These are phyloP conservation scores for Cornus kousa DNA, from an alignment of 148 eudicot species.

Conservation along the genomic window DNA sequence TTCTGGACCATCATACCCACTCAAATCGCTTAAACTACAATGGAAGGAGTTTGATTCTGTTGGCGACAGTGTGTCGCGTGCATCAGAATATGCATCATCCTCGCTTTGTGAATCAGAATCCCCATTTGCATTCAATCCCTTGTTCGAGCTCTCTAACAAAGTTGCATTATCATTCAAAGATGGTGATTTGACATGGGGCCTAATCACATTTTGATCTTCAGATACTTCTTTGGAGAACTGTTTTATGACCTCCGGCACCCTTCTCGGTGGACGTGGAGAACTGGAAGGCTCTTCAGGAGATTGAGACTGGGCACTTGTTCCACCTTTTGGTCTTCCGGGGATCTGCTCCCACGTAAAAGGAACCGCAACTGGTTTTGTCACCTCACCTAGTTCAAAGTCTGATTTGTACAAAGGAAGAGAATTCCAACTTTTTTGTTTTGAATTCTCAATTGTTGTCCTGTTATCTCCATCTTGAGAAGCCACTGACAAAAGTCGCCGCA, in stretches of 20 bases:
- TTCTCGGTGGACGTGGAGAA: constrained; percentile 17
- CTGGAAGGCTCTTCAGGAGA: constrained; percentile 18
- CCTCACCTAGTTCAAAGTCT: constrained; percentile 33
- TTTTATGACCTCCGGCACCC: neutral
- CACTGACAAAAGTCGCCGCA: constrained; percentile 30
- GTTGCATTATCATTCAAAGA: constrained; percentile 22
- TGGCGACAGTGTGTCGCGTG: constrained; percentile 49
- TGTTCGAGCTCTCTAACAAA: constrained; percentile 25
- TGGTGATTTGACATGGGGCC: constrained; percentile 16
- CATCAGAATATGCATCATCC: constrained; percentile 60
- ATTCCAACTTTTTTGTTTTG: constrained; percentile 18
- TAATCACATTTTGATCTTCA: constrained; percentile 11
- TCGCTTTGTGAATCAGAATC: constrained; percentile 22
- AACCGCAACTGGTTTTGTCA: constrained; percentile 50
- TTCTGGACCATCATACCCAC: constrained; percentile 42
- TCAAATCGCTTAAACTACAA: constrained; percentile 62
- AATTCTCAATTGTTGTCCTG: constrained; percentile 12
- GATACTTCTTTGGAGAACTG: constrained; percentile 19
- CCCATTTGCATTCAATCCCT: constrained; percentile 16
- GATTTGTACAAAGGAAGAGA: constrained; percentile 34
- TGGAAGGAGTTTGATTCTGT: constrained; percentile 53
- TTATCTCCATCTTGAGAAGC: constrained; percentile 16
- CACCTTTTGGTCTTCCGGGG: constrained; percentile 51
- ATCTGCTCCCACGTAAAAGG: constrained; percentile 59
- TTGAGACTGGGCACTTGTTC: constrained; percentile 3